phyloP scores from a whole-genome alignment of 495 filamentous ascomycete species.

The Penicillium canescens region DNA sequence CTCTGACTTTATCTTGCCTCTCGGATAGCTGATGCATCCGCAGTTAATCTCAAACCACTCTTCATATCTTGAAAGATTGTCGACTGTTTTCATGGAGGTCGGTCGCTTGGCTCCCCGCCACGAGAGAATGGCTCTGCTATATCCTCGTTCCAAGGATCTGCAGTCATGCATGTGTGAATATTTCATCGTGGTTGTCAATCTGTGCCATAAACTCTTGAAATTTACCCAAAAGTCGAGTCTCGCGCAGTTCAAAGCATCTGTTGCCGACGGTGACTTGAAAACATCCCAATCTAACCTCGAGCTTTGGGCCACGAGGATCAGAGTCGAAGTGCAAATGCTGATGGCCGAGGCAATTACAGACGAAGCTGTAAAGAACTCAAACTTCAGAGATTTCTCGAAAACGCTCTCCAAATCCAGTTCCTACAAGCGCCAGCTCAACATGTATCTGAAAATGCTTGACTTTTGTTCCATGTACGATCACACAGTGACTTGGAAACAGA shows the following conservation, averaged over 20 bases:
- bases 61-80: slow-evolving; percentile 41
- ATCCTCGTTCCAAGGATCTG: slow-evolving; percentile 36
- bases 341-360: slow-evolving; percentile 31
- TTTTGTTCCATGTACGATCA: slow-evolving; percentile 43
- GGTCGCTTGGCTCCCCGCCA: slow-evolving; percentile 43
- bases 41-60: background rate
- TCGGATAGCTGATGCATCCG: background rate
- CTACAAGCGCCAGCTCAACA: slow-evolving; percentile 25
- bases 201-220: slow-evolving; percentile 39
- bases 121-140: slow-evolving; percentile 39
- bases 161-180: slow-evolving; percentile 43
- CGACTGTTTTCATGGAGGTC: slow-evolving; percentile 39
- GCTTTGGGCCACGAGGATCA: slow-evolving; percentile 38
- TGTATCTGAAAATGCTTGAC: slow-evolving; percentile 30
- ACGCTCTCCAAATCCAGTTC: slow-evolving; percentile 16
- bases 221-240: slow-evolving; percentile 36
- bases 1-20: background rate
- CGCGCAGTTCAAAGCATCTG: slow-evolving; percentile 26
- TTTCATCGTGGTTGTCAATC: slow-evolving; percentile 40
- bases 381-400: background rate
- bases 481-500: slow-evolving; percentile 42
- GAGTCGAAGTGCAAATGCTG: slow-evolving; percentile 33
- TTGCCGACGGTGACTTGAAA: slow-evolving; percentile 12
- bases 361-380: slow-evolving; percentile 31
- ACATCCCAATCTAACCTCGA: slow-evolving; percentile 35